phyloP scores from a whole-genome alignment of 352 stramenopile species.

The Phytophthora pini region DNA sequence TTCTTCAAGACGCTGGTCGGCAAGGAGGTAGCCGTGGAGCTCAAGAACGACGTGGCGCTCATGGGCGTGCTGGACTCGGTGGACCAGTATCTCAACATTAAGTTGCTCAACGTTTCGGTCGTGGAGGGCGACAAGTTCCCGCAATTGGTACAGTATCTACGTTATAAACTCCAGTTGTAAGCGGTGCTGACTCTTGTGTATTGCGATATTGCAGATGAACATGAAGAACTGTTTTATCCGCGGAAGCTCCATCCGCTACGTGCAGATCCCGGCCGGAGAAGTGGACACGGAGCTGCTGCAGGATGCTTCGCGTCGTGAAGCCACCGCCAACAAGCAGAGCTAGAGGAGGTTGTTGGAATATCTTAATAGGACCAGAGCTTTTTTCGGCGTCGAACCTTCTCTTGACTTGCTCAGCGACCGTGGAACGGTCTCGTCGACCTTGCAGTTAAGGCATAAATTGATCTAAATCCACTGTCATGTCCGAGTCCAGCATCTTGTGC shows the following conservation, averaged over 20 bases:
- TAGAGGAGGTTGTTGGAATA: conserved; percentile 33
- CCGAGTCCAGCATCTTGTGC: too few species aligned
- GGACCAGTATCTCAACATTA: conserved; percentile 99
- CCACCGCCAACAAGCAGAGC: conserved; percentile 75
- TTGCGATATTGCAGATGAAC: conserved; percentile 66
- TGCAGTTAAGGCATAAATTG: too few species aligned
- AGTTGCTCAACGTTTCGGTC: conserved; percentile 96
- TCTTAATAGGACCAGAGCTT: conserved; percentile 21
- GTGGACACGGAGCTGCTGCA: conserved; percentile 97
- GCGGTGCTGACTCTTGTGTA: neutral
- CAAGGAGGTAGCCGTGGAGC: conserved; percentile 98
- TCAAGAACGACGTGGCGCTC: conserved; percentile 99
- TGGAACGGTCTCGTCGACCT: too few species aligned
- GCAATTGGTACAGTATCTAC: conserved; percentile 85
- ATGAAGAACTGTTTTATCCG: conserved; percentile 99
- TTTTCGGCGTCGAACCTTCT: too few species aligned
- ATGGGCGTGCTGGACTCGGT: conserved; percentile 97
- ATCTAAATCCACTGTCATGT: too few species aligned
- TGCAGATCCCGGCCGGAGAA: conserved; percentile 96
- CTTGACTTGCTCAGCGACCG: too few species aligned
- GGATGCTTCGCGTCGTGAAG: conserved; percentile 73
- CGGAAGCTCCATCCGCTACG: conserved; percentile 98
- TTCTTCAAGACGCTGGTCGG: conserved; percentile 99
- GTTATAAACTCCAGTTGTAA: neutral
- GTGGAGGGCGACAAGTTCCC: conserved; percentile 97